Conservation (phyloP, 768 basidiomycete genomes). For the Flagelloscypha sp. region DNA sequence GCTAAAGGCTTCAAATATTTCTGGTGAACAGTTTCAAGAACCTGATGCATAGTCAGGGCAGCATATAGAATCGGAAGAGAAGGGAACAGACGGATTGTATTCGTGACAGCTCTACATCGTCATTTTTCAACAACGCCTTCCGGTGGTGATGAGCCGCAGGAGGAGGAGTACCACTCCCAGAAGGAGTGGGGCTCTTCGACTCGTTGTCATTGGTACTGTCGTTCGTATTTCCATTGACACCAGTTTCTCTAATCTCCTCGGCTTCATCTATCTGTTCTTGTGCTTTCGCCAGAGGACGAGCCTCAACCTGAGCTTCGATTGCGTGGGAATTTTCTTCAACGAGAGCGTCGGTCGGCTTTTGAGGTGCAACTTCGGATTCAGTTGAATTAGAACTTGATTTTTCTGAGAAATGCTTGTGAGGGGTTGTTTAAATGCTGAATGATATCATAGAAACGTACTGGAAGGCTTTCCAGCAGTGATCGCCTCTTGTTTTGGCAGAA, state of each 20-base stretch:
- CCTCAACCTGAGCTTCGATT: slow-evolving; percentile 78
- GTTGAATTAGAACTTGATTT: too few relatives aligned
- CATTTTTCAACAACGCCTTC: slow-evolving; percentile 79
- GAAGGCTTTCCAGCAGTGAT: slow-evolving; percentile 30
- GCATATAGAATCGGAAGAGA: slow-evolving; percentile 2
- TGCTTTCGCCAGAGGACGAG: slow-evolving; percentile 80
- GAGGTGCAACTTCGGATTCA: too few relatives aligned
- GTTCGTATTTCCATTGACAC: slow-evolving; percentile 15
- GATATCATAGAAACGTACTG: background rate
- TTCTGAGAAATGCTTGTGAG: too few relatives aligned
- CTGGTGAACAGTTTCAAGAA: slow-evolving; percentile 73
- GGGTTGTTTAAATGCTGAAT: too few relatives aligned
- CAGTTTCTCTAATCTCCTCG: too few relatives aligned
- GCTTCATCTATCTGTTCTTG: slow-evolving; percentile 68
- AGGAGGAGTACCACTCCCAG: too few relatives aligned
- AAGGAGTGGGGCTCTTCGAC: too few relatives aligned
- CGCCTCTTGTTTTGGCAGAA: slow-evolving; percentile 73
- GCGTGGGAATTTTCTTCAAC: slow-evolving; percentile 70
- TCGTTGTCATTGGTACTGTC: background rate
- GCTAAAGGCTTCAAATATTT: slow-evolving; percentile 69
- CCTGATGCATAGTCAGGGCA: slow-evolving; percentile 30
- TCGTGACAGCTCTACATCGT: slow-evolving; percentile 75
- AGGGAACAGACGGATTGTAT: slow-evolving; percentile 54
- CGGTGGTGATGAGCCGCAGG: slow-evolving; percentile 37
- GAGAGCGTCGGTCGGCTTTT: too few relatives aligned